phyloP scores from a whole-genome alignment of 305 asterid species.

The Fraxinus floribunda region DNA sequence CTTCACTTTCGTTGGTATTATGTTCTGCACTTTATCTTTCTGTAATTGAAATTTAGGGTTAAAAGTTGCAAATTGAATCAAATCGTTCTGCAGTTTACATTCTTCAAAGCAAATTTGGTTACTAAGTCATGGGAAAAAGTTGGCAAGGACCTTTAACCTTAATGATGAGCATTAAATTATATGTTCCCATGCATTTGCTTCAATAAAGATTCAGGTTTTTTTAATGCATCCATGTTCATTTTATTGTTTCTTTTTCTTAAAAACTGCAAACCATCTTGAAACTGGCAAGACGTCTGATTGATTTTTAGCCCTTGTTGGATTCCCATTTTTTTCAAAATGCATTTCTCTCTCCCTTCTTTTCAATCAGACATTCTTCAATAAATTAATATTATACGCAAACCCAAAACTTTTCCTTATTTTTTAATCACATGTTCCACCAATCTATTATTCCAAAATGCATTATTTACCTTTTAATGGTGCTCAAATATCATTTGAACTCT shows the following conservation, averaged over 20 bases:
- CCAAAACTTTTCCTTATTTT: not conserved
- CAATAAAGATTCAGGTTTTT: not conserved
- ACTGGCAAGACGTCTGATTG: not conserved
- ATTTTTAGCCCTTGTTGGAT: not conserved
- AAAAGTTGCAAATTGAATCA: not conserved
- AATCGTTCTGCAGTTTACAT: slow-evolving; percentile 2
- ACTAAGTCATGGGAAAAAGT: slow-evolving; percentile 1
- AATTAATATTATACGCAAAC: too few species aligned
- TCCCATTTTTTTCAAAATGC: not conserved
- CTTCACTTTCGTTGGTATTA: slow-evolving; percentile 6
- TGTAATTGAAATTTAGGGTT: not conserved
- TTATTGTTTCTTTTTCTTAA: not conserved
- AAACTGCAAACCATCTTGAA: not conserved
- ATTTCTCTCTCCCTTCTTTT: not conserved
- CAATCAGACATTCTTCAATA: not conserved
- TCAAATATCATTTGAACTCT: not conserved
- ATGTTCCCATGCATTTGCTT: not conserved
- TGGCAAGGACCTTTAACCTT: not conserved
- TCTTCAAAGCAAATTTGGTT: not conserved
- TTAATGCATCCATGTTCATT: not conserved
- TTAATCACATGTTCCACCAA: not conserved
- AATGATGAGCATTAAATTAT: not conserved
- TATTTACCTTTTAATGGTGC: not conserved
- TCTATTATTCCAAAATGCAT: not conserved
- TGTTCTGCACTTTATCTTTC: slow-evolving; percentile 5